Conservation (phyloP, 331 rosid genomes). For the Rosa hybrid region DNA sequence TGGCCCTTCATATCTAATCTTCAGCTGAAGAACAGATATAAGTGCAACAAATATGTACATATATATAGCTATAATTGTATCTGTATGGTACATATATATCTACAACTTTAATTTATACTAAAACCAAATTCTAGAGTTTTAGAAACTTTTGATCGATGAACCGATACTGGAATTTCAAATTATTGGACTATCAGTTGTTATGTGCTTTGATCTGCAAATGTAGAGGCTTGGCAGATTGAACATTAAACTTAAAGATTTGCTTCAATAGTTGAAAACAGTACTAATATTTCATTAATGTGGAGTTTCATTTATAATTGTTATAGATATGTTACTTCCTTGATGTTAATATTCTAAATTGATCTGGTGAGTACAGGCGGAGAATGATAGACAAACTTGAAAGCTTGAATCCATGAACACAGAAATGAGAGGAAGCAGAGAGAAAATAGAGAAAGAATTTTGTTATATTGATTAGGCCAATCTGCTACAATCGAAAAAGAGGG, state of each 20-base stretch:
- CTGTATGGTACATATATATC: neutral
- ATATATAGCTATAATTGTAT: neutral
- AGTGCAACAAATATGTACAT: no score
- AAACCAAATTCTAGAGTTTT: neutral
- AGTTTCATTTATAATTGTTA: neutral
- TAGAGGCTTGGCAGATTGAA: neutral
- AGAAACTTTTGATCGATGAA: neutral
- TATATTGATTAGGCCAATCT: no score
- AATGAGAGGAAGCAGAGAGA: no score
- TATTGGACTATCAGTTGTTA: no score
- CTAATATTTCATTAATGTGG: neutral
- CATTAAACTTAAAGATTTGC: neutral
- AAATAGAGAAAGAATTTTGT: no score
- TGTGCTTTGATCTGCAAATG: no score
- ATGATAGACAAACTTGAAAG: constrained; percentile 50
- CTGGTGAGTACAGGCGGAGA: constrained; percentile 54
- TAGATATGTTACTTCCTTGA: neutral
- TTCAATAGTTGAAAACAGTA: neutral
- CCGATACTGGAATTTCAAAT: no score
- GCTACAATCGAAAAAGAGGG: no score
- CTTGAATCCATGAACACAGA: no score
- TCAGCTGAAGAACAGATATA: no score
- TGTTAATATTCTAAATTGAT: constrained; percentile 8
- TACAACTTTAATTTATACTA: neutral
- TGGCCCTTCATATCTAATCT: no score